Evolutionary conservation across 2,329 filamentous ascomycete species (phyloP).

Genomic region (Trichoderma sp.): DNA sequence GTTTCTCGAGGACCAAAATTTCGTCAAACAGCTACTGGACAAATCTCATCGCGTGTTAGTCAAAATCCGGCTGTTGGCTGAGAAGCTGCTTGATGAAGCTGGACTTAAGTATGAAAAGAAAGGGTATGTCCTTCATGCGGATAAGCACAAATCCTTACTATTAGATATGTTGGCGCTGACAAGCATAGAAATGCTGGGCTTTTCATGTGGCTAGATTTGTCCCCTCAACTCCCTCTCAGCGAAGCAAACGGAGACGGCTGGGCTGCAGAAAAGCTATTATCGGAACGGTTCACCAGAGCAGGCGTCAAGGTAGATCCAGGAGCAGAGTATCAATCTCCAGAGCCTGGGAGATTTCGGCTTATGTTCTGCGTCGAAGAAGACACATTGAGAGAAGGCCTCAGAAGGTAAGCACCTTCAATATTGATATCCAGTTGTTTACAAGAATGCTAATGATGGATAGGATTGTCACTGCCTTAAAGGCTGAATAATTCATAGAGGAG

Average conservation of each 20-base stretch:
- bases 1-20: background rate
- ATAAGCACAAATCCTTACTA: background rate
- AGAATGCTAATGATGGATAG: too few relatives aligned
- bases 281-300: background rate
- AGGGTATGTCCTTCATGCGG: background rate
- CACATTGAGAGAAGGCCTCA: background rate
- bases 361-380: background rate
- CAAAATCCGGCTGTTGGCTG: background rate
- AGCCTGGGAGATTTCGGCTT: background rate
- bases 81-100: background rate
- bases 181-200: background rate
- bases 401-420: background rate
- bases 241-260: background rate
- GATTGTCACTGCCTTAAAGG: too few relatives aligned
- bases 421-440: too few relatives aligned
- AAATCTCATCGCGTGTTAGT: background rate
- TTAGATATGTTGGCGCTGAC: background rate
- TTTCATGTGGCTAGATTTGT: background rate
- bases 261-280: background rate
- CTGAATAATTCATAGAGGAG: too few relatives aligned
- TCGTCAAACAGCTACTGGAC: background rate
- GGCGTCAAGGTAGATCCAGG: background rate
- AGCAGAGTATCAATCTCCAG: background rate
- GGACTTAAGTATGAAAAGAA: background rate
- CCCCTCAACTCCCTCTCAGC: background rate